These are phyloP conservation scores for Russula dissimulans DNA, from an alignment of 768 basidiomycete genomes.

Conservation along the genomic window DNA sequence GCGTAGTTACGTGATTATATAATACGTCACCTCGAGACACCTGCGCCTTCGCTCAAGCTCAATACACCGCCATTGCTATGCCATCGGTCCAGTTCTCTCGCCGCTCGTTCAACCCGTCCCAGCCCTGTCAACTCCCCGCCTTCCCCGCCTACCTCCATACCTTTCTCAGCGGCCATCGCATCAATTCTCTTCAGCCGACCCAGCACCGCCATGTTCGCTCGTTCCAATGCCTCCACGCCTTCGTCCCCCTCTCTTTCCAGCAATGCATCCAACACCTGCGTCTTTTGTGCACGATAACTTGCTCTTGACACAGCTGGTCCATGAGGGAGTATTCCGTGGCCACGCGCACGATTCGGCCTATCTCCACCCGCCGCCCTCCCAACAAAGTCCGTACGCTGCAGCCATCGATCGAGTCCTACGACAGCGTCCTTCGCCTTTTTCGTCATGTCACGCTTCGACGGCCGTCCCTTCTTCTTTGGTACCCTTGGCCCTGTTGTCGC, in stretches of 20 bases:
- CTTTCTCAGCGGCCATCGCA: conserved; percentile 33
- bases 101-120: conserved; percentile 39
- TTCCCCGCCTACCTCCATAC: conserved; percentile 34
- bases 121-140: conserved; percentile 39
- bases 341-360: background rate
- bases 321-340: conserved; percentile 26
- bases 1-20: background rate
- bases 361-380: background rate
- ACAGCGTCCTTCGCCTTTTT: conserved; percentile 23
- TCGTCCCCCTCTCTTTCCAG: conserved; percentile 8
- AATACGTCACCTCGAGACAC: conserved; percentile 9
- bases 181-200: conserved; percentile 46
- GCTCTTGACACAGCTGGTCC: conserved; percentile 29
- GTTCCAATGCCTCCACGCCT: conserved; percentile 28
- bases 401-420: conserved; percentile 58
- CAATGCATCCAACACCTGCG: conserved; percentile 32
- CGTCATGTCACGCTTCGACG: conserved; percentile 16
- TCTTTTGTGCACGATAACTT: conserved; percentile 39
- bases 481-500: background rate
- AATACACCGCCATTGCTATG: conserved; percentile 33
- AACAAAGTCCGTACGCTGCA: conserved; percentile 26
- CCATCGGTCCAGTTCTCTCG: conserved; percentile 24
- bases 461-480: conserved; percentile 20
- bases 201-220: conserved; percentile 42
- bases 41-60: conserved; percentile 39